Conservation (phyloP, 208 protist species). For the Crithidia sp. region DNA sequence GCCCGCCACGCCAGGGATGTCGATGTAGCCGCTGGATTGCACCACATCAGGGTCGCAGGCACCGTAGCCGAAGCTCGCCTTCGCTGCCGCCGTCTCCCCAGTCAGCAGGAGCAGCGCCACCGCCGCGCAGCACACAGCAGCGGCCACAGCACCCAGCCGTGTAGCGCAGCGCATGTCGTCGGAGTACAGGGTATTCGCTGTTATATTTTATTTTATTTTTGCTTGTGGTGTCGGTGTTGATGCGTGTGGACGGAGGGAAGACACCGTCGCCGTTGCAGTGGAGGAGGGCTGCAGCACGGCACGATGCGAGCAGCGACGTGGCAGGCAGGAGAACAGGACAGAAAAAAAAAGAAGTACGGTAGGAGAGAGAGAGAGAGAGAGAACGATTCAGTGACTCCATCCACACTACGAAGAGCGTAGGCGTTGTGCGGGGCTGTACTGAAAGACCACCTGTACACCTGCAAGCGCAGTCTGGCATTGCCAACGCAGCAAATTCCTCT, state of each 20-base stretch:
- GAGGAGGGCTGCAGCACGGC: too few species aligned
- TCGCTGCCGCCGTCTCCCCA: background rate
- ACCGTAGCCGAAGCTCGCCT: slow-evolving; percentile 31
- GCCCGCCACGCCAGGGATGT: slow-evolving; percentile 53
- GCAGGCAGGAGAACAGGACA: too few species aligned
- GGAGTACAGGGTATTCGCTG: background rate
- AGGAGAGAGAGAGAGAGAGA: too few species aligned
- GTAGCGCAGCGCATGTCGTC: background rate
- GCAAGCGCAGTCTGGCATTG: too few species aligned
- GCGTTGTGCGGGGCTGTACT: slow-evolving; percentile 25
- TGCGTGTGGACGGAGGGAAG: background rate
- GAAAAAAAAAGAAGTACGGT: too few species aligned
- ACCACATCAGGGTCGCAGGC: slow-evolving; percentile 50
- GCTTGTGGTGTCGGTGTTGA: background rate
- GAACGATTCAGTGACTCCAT: slow-evolving; percentile 26
- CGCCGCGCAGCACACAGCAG: background rate
- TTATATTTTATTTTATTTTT: background rate
- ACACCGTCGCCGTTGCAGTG: too few species aligned
- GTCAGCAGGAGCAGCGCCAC: background rate
- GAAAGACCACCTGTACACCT: slow-evolving; percentile 49
- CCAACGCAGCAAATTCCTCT: too few species aligned
- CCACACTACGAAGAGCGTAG: background rate
- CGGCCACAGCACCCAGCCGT: background rate
- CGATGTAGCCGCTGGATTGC: slow-evolving; percentile 82
- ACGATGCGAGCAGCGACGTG: too few species aligned